Evolutionary conservation across 352 stramenopile species (phyloP), one percentile per base, ranked within the genome.

Genomic region (Globisporangium okanoganense): DNA sequence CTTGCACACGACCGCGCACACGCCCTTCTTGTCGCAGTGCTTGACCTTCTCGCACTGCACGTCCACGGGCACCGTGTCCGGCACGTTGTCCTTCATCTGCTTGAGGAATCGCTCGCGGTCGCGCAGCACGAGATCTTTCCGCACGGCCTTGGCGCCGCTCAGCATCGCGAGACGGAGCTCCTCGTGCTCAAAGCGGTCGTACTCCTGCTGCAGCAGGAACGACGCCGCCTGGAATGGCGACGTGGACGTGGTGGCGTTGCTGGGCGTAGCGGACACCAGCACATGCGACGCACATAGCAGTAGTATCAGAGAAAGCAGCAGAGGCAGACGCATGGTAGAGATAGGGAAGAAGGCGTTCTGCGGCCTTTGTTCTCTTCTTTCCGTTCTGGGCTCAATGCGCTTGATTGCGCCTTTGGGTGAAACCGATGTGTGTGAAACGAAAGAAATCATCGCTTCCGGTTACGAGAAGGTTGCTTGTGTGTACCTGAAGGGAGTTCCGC

Each of bases 51-150:
- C 67, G 63, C 78, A 88, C 27, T 71, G 12, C 13, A 88, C 78
- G 45, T 64, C 79, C 12, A 51, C 49, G 0, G 85, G 85, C 10
- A 95, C 85, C 18, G 82, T 76, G 71, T 92, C 83, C 2, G 83
- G 83, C 20, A 87, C 64, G 8, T 36, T 62, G 27, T 79, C 59
- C 5, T 73, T 67, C 41, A 90, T 41, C 18, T 58, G 48, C 40
- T 65, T 54, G 24, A 71, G 64, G 33, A 88, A 85, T 56, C 62
- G 41, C 41, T 69, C 61, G 7, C 66, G 65, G n/a, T 68, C 62
- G 49, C 47, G 48, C 40, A 41, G 36, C 5, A 68, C 38, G 29
- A 61, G 36, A 25, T 66, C 61, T 6, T 14, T 35, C 33, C 54
- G 54, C 27, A 61, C 61, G 0, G 54, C 44, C 22, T 33, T 9